These are phyloP conservation scores for Pleurotus ostreatus DNA, from an alignment of 768 basidiomycete species.

Conservation along the genomic window DNA sequence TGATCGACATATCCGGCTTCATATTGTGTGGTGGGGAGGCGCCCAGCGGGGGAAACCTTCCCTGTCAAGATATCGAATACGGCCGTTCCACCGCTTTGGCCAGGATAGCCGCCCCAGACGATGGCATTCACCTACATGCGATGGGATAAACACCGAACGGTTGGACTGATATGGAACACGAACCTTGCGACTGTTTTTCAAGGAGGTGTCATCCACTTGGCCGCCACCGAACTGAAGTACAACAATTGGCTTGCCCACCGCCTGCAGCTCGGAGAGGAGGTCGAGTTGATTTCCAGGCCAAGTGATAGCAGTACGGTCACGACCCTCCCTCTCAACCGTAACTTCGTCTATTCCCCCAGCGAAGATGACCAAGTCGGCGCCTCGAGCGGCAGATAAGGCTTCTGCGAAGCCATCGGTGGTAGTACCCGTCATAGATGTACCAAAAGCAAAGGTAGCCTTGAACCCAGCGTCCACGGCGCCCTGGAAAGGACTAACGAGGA, in stretches of 20 bases:
- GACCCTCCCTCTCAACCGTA: slow-evolving; percentile 41
- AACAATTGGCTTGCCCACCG: slow-evolving; percentile 48
- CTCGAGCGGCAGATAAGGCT: slow-evolving; percentile 43
- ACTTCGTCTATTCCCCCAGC: slow-evolving; percentile 52
- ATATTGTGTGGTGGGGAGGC: slow-evolving; percentile 52
- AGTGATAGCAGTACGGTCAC: slow-evolving; percentile 42
- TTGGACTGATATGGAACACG: slow-evolving; percentile 9
- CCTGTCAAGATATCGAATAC: slow-evolving; percentile 49
- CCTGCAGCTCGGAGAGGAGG: slow-evolving; percentile 39
- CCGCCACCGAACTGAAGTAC: slow-evolving; percentile 56
- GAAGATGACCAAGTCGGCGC: slow-evolving; percentile 47
- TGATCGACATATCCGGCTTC: slow-evolving; percentile 43
- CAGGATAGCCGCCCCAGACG: slow-evolving; percentile 56
- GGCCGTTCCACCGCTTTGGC: slow-evolving; percentile 52
- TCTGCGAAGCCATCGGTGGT: slow-evolving; percentile 43
- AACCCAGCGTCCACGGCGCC: slow-evolving; percentile 46
- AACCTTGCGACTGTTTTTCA: slow-evolving; percentile 41
- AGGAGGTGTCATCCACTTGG: slow-evolving; percentile 44
- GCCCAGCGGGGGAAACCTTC: slow-evolving; percentile 49
- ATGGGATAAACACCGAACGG: background rate
- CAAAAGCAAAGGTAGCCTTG: slow-evolving; percentile 36
- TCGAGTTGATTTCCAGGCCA: slow-evolving; percentile 58
- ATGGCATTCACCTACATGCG: slow-evolving; percentile 43
- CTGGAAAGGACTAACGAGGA: slow-evolving; percentile 48
- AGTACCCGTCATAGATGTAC: slow-evolving; percentile 36